phyloP scores from a whole-genome alignment of 345 rosid genomes.

The Aquilaria malaccensis region DNA sequence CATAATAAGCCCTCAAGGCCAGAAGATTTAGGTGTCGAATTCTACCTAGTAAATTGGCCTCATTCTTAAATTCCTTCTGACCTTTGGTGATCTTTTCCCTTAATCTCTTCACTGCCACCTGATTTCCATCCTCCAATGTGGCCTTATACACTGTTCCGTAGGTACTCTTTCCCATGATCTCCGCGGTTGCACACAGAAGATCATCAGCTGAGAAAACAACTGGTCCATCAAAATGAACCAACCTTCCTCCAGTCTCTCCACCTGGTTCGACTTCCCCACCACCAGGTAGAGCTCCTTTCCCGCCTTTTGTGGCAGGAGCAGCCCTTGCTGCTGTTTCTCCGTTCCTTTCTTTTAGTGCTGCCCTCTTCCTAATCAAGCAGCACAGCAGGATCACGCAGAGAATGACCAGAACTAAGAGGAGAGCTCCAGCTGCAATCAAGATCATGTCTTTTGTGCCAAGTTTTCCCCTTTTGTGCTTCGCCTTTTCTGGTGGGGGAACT shows the following conservation, averaged over 20 bases:
- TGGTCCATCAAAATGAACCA: conserved; percentile 93
- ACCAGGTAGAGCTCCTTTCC: conserved; percentile 33
- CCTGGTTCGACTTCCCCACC: conserved; percentile 53
- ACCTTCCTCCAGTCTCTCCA: conserved; percentile 79
- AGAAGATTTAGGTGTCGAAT: conserved; percentile 79
- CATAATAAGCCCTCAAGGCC: conserved; percentile 81
- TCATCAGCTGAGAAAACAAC: conserved; percentile 90
- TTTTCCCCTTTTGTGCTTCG: conserved; percentile 25
- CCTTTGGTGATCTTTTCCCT: conserved; percentile 84
- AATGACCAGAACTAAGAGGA: conserved; percentile 45
- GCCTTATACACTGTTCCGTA: conserved; percentile 95
- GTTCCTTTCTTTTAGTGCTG: conserved; percentile 28
- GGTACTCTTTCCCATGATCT: conserved; percentile 94
- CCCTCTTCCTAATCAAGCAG: conserved; percentile 58
- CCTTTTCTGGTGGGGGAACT: conserved; percentile 25
- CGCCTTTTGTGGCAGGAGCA: conserved; percentile 26
- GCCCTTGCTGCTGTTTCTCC: conserved; percentile 25
- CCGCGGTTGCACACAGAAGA: conserved; percentile 94
- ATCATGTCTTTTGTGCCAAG: conserved; percentile 63
- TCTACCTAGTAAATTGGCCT: conserved; percentile 62
- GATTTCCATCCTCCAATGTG: conserved; percentile 86
- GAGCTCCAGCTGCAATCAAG: conserved; percentile 72
- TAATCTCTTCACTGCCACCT: conserved; percentile 86
- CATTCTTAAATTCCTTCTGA: conserved; percentile 71
- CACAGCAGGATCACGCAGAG: conserved; percentile 53